These are phyloP conservation scores for Talaromyces ruber DNA, from an alignment of 495 filamentous ascomycete species.

Conservation along the genomic window DNA sequence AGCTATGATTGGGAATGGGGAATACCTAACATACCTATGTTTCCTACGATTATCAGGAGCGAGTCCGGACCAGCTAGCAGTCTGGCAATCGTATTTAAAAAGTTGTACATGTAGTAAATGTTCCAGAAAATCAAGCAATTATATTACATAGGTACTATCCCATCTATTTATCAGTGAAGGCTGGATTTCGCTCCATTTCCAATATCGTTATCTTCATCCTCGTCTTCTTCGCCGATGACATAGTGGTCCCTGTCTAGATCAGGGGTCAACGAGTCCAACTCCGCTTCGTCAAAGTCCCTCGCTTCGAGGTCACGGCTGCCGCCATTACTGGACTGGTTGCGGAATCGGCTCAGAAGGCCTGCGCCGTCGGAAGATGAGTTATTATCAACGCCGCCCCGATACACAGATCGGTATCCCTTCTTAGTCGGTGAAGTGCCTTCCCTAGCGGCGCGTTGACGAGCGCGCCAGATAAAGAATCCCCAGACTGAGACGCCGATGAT, in stretches of 20 bases:
- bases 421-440: background rate
- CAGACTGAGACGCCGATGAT: constrained; percentile 66
- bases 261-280: constrained; percentile 59
- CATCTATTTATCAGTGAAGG: background rate
- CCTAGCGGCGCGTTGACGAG: constrained; percentile 41
- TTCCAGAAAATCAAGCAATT: background rate
- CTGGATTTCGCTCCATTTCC: background rate
- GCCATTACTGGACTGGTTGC: constrained; percentile 42
- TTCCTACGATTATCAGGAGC: too few relatives aligned
- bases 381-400: constrained; percentile 22
- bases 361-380: constrained; percentile 14
- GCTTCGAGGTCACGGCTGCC: constrained; percentile 62
- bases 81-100: too few relatives aligned
- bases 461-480: constrained; percentile 82
- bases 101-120: constrained; percentile 5
- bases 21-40: too few relatives aligned
- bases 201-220: constrained; percentile 22
- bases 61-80: too few relatives aligned
- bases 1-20: background rate
- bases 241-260: constrained; percentile 23
- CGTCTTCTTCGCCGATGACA: constrained; percentile 34
- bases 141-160: background rate
- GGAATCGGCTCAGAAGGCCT: constrained; percentile 12
- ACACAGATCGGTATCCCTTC: constrained; percentile 37
- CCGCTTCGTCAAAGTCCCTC: constrained; percentile 81